phyloP scores from a whole-genome alignment of 352 stramenopile species.

The Phytophthora pluvialis region DNA sequence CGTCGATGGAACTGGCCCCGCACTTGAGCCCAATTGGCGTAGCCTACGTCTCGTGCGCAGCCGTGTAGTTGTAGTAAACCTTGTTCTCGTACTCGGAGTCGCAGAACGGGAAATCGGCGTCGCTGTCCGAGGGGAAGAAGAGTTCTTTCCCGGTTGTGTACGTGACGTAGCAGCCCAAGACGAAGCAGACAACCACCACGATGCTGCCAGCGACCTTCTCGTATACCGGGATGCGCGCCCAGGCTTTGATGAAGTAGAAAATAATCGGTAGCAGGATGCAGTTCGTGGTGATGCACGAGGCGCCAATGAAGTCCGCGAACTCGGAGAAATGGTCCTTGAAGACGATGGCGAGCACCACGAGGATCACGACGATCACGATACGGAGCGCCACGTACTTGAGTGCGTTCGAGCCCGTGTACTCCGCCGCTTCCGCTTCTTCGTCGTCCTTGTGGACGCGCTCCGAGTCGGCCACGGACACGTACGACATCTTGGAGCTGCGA shows the following conservation, averaged over 20 bases:
- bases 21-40: neutral
- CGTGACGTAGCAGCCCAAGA: constrained; percentile 38
- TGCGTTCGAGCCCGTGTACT: constrained; percentile 38
- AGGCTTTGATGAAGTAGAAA: constrained; percentile 72
- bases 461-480: constrained; percentile 50
- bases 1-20: too few species aligned
- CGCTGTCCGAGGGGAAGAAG: constrained; percentile 38
- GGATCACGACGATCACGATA: constrained; percentile 40
- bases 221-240: constrained; percentile 38
- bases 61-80: constrained; percentile 61
- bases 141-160: constrained; percentile 54
- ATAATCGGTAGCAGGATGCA: constrained; percentile 67
- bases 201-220: constrained; percentile 31
- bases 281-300: constrained; percentile 56
- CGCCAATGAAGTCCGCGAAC: constrained; percentile 64
- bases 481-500: constrained; percentile 50
- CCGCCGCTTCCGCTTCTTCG: constrained; percentile 36
- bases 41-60: constrained; percentile 11
- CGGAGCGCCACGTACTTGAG: constrained; percentile 42
- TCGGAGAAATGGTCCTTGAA: constrained; percentile 68
- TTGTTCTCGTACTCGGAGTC: constrained; percentile 49
- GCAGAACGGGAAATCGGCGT: constrained; percentile 59
- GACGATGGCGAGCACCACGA: constrained; percentile 44
- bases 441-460: constrained; percentile 40
- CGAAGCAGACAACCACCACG: constrained; percentile 35